Conservation (phyloP, 2,329 filamentous ascomycete genomes). For the Fusarium luffae region DNA sequence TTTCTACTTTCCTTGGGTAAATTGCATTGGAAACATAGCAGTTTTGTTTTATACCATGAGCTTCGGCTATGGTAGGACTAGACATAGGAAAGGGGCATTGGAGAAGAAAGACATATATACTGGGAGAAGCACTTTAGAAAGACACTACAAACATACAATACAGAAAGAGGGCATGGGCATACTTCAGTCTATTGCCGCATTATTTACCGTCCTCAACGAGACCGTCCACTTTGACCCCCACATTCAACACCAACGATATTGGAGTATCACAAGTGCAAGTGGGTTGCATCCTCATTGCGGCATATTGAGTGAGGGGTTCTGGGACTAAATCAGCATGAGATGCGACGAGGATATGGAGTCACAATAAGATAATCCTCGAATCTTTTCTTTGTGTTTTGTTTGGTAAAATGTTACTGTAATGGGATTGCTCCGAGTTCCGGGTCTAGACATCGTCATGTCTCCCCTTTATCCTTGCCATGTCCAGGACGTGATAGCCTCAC, state of each 20-base stretch:
- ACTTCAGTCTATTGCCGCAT: constrained; percentile 15
- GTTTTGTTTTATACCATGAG: constrained; percentile 10
- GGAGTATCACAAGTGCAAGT: no score
- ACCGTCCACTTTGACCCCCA: no score
- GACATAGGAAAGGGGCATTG: constrained; percentile 7
- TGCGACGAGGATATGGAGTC: no score
- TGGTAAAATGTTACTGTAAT: neutral
- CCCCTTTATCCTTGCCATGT: neutral
- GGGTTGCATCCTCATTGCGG: no score
- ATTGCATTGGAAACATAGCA: constrained; percentile 12
- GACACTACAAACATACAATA: constrained; percentile 6
- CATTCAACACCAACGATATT: no score
- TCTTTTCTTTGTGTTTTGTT: neutral
- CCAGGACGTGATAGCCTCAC: neutral
- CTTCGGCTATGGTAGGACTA: constrained; percentile 11
- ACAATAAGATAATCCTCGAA: constrained; percentile 10
- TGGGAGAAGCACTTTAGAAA: constrained; percentile 20
- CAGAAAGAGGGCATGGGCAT: constrained; percentile 11
- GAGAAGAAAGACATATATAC: constrained; percentile 11
- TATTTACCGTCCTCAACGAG: neutral
- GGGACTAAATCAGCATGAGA: no score
- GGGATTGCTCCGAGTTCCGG: neutral
- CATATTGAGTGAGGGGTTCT: no score
- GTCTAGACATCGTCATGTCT: neutral
- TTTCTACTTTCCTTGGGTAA: constrained; percentile 14